Evolutionary conservation across 441 rosid genomes (phyloP), one percentile per base, ranked within the genome.

Genomic region (Arabidopsis hybrid): DNA sequence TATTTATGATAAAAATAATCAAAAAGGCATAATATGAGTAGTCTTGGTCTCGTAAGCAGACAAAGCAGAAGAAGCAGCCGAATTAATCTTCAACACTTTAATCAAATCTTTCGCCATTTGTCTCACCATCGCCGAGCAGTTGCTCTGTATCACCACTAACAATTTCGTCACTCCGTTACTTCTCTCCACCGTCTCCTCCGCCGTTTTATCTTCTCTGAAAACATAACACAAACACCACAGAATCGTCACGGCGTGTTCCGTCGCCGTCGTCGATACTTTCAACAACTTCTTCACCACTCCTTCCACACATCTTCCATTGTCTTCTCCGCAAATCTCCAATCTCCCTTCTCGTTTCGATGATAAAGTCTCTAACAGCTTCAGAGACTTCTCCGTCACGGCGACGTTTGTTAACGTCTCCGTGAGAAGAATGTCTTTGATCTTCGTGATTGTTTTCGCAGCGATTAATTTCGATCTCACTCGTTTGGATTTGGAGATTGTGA

Each of bases 11-110:
- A 21, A 51, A 7, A 47, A 16, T 8, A 52, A 26, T 94, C 92
- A 94, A 76, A 87, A 92, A 36, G 99, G 99, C 84, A 83, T 89
- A 53, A 94, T 90, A 82, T 92, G 99, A 49, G 95, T 92, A 47
- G 97, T 88, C 62, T 89, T 88, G 7, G 99, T 92, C 32, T 89
- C 87, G 58, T 94, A 94, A 76, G 89, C 79, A 17, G 89, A 53
- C 46, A 88, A 84, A 47, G 86, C 85, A 11, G 86, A 84, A 65
- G 84, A 85, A 67, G 84, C 80, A n/a, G 85, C 82, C 72, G 82
- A 80, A 9, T 67, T 66, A 39, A 79, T 72, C 73, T 88, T 78
- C 53, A 87, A 88, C 35, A 85, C 82, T 81, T 85, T 92, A 42
- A 95, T 76, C 80, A 95, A 50, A 69, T 95, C 99, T 6, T 82